Evolutionary conservation across 768 basidiomycete genomes (phyloP).

Genomic region (Tylopilus cervinicoccineus): DNA sequence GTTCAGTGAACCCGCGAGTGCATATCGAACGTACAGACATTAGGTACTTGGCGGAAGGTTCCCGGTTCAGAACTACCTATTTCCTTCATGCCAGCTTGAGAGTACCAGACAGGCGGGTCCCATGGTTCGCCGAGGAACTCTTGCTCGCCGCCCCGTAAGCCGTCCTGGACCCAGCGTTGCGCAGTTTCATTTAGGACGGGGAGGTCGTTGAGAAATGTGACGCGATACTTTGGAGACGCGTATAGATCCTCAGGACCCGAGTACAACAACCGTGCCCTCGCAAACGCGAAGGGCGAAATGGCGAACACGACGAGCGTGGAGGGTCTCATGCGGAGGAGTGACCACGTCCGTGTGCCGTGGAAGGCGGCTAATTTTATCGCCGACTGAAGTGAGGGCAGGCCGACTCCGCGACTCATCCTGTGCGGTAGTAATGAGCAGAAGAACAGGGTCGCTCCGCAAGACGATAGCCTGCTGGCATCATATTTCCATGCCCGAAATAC

Average conservation of each 20-base stretch:
- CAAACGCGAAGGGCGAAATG: conserved; percentile 11
- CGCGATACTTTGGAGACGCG: conserved; percentile 79
- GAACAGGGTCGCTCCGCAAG: not conserved
- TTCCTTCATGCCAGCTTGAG: conserved; percentile 45
- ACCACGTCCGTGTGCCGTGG: conserved; percentile 11
- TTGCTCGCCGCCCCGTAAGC: conserved; percentile 67
- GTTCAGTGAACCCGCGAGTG: conserved; percentile 9
- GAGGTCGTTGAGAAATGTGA: conserved; percentile 75
- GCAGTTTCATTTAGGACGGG: conserved; percentile 73
- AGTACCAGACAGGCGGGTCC: conserved; percentile 37
- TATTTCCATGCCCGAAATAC: conserved; percentile 2
- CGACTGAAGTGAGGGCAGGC: conserved; percentile 26
- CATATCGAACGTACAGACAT: conserved; percentile 37
- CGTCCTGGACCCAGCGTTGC: conserved; percentile 66
- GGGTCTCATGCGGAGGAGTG: conserved; percentile 14
- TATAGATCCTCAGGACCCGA: conserved; percentile 76
- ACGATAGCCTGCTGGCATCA: too few relatives aligned
- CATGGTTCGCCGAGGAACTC: conserved; percentile 74
- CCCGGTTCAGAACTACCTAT: conserved; percentile 54
- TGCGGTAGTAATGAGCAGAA: not conserved
- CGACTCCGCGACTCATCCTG: conserved; percentile 28
- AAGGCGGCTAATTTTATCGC: conserved; percentile 29
- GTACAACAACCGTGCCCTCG: conserved; percentile 44
- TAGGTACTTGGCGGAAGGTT: conserved; percentile 17
- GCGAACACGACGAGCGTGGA: conserved; percentile 14